Evolutionary conservation across 2,329 filamentous ascomycete genomes (phyloP).

Genomic region (Epicoccum nigrum): DNA sequence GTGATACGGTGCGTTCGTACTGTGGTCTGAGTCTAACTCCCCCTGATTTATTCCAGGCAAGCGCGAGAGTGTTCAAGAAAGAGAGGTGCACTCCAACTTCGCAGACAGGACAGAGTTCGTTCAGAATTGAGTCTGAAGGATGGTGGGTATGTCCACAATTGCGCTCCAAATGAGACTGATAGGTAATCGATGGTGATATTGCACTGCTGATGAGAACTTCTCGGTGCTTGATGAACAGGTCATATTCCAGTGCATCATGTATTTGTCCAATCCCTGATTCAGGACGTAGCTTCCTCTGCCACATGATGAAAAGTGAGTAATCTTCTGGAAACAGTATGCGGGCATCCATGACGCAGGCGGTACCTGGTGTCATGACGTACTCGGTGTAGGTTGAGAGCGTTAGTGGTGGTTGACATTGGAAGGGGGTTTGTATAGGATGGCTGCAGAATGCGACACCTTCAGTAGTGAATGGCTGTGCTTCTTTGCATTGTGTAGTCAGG

Average conservation of each 20-base stretch:
- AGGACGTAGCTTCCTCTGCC: neutral
- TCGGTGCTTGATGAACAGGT: conserved; percentile 2
- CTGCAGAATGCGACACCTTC: too few species aligned
- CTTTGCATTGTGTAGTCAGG: too few species aligned
- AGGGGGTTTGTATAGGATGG: too few species aligned
- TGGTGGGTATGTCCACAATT: neutral
- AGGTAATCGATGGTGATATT: neutral
- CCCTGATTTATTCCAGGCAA: conserved; percentile 1
- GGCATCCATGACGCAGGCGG: too few species aligned
- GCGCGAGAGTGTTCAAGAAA: conserved; percentile 1
- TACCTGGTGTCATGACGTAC: too few species aligned
- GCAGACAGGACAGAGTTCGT: conserved; percentile 2
- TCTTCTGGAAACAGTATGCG: neutral
- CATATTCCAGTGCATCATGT: neutral
- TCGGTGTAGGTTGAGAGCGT: too few species aligned
- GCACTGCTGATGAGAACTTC: neutral
- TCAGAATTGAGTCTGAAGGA: neutral
- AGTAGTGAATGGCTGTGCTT: too few species aligned
- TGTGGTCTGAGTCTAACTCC: conserved; percentile 1
- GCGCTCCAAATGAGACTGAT: neutral
- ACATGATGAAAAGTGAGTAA: conserved; percentile 6
- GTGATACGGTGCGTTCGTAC: neutral
- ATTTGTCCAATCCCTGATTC: neutral
- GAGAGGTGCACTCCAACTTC: neutral
- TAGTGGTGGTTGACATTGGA: too few species aligned